phyloP scores from a whole-genome alignment of 148 eudicot species.

The Rhododendron molle region DNA sequence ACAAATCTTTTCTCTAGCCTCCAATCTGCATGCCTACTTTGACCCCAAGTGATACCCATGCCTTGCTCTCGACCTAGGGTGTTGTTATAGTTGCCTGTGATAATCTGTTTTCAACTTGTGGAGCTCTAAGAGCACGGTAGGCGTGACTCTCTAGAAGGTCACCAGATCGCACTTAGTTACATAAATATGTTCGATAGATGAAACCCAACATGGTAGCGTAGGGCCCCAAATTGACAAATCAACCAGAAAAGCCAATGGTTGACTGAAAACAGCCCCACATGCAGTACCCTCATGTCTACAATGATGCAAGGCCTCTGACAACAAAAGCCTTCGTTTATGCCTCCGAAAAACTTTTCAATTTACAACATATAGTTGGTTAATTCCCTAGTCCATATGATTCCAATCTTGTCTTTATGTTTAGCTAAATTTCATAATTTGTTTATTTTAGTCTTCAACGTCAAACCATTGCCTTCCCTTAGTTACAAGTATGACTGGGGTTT shows the following conservation, averaged over 20 bases:
- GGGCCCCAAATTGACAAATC: not conserved
- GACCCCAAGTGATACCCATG: not conserved
- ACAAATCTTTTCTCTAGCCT: not conserved
- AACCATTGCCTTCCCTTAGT: not conserved
- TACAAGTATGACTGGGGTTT: not conserved
- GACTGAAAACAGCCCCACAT: too few relatives aligned
- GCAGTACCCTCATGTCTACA: too few relatives aligned
- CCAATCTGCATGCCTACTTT: not conserved
- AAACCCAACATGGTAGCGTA: not conserved
- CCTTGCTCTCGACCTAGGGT: not conserved
- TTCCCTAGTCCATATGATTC: too few relatives aligned
- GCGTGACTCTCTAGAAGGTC: not conserved
- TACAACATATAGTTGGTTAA: too few relatives aligned
- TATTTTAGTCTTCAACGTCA: not conserved
- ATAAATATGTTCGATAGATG: not conserved
- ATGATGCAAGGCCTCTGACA: too few relatives aligned
- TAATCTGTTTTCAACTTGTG: not conserved
- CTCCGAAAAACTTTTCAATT: too few relatives aligned
- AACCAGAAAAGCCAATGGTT: too few relatives aligned
- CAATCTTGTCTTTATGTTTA: too few relatives aligned
- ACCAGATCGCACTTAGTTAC: not conserved
- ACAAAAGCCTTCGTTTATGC: too few relatives aligned
- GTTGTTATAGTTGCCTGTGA: not conserved
- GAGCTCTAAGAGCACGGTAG: not conserved
- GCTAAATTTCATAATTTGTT: too few relatives aligned